These are phyloP conservation scores for Teratosphaeria viscida DNA, from an alignment of 2,329 filamentous ascomycete genomes.

Conservation along the genomic window DNA sequence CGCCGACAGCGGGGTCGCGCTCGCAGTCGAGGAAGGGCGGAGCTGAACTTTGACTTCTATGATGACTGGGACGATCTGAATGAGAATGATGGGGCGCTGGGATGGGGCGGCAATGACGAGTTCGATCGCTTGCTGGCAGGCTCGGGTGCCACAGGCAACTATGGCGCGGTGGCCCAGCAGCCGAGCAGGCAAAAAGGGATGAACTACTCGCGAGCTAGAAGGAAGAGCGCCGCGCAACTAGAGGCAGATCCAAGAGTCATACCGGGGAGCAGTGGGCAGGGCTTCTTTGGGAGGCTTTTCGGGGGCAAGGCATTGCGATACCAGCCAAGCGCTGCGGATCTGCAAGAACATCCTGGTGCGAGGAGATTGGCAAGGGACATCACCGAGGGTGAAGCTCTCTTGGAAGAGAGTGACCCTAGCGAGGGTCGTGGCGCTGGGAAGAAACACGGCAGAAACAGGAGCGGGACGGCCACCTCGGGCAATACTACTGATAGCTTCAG, in stretches of 20 bases:
- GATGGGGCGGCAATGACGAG: slow-evolving; percentile 69
- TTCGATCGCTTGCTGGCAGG: slow-evolving; percentile 73
- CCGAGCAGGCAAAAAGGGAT: slow-evolving; percentile 68
- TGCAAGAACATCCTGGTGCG: slow-evolving; percentile 74
- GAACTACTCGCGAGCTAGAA: slow-evolving; percentile 53
- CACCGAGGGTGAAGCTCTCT: slow-evolving; percentile 58
- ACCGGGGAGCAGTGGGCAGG: slow-evolving; percentile 53
- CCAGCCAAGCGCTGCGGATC: slow-evolving; percentile 78
- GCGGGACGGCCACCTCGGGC: slow-evolving; percentile 67
- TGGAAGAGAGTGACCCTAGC: slow-evolving; percentile 50
- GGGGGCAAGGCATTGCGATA: slow-evolving; percentile 74
- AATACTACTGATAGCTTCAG: slow-evolving; percentile 78
- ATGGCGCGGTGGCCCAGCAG: slow-evolving; percentile 35
- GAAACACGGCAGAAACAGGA: slow-evolving; percentile 50
- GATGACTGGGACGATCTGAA: slow-evolving; percentile 82
- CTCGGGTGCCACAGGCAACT: slow-evolving; percentile 42
- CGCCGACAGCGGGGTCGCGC: slow-evolving; percentile 59
- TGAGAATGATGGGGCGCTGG: slow-evolving; percentile 48
- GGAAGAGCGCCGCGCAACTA: slow-evolving; percentile 42
- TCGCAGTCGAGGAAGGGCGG: slow-evolving; percentile 51
- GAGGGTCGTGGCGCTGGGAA: slow-evolving; percentile 14
- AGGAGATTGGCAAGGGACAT: slow-evolving; percentile 25
- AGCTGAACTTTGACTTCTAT: slow-evolving; percentile 92
- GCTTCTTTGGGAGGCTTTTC: slow-evolving; percentile 73
- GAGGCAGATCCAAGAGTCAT: slow-evolving; percentile 76